Evolutionary conservation across 2,329 filamentous ascomycete species (phyloP), one percentile per base, ranked within the genome.

Genomic region (Thielaviopsis musarum): DNA sequence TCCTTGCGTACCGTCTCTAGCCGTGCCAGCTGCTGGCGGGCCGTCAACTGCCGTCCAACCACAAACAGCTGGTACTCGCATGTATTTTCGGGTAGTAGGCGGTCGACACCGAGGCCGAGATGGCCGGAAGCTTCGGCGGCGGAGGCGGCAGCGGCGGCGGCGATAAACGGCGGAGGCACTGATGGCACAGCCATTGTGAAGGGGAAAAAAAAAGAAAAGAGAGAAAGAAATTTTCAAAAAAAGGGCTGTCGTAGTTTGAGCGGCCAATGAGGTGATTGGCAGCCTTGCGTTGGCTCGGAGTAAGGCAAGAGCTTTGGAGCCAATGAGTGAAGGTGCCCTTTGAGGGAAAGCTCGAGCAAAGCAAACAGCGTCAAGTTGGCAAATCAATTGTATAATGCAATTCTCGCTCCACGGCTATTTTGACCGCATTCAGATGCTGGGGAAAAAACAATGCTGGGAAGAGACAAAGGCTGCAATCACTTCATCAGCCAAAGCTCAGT

Each of bases 41-140:
- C 72, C 55, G 77, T 74, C 24, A 81, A 15, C 3, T 67, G 74
- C 17, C 76, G 68, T 62, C 87, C 78, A 63, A 91, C 72, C 57
- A 89, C 71, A 67, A 91, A 87, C 26, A 96, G 74, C 58, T 85
- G 81, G 70, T 95, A 96, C 69, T 94, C 88, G 58, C 95, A 83
- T 63, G 83, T 87, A 69, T 95, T 90, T 56, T 96, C 90, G 0
- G 88, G 82, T 0, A 94, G 75, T 61, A 60, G 26, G 2, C 54
- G 48, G 5, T 59, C 45, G 15, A 28, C n/a, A 2, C 41, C 48
- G 13, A 49, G 22, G 5, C 30, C 34, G 15, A 28, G 26, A 15
- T 26, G 30, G 30, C 30, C 30, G 10, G 30, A 34, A 7, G 30
- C 30, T 34, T 34, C 52, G 3, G 38, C 45, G 10, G 19, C 28